These are phyloP conservation scores for Capronia epimyces DNA, from an alignment of 2,329 filamentous ascomycete species.

Conservation along the genomic window DNA sequence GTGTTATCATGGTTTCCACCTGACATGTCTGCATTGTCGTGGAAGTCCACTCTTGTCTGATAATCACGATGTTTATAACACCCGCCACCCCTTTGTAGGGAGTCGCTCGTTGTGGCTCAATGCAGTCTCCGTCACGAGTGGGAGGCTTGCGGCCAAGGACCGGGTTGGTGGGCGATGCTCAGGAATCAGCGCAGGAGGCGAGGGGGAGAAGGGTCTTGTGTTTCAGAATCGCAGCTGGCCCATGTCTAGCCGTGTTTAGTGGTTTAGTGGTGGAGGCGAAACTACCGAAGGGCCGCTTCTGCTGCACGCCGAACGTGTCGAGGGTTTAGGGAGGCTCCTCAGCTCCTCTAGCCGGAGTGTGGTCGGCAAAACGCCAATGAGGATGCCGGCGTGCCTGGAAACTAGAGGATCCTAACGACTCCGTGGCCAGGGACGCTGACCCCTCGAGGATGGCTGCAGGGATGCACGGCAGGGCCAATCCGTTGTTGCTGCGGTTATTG, in stretches of 20 bases:
- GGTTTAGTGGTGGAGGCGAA: slow-evolving; percentile 6
- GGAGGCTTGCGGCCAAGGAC: neutral
- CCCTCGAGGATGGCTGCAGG: neutral
- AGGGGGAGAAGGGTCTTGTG: slow-evolving; percentile 8
- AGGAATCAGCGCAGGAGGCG: slow-evolving; percentile 12
- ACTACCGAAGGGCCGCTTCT: slow-evolving; percentile 2
- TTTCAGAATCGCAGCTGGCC: slow-evolving; percentile 17
- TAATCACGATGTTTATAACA: no score
- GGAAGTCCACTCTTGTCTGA: neutral
- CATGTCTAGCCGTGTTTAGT: slow-evolving; percentile 6
- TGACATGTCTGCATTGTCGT: neutral
- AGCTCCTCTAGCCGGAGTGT: neutral
- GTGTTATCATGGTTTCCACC: neutral
- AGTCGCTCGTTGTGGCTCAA: neutral
- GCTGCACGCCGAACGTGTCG: slow-evolving; percentile 14
- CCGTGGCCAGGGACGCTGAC: neutral
- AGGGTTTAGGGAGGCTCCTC: no score
- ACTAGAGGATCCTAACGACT: neutral
- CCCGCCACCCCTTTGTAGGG: no score
- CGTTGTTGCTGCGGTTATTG: neutral
- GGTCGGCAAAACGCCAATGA: slow-evolving; percentile 9
- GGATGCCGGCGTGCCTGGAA: slow-evolving; percentile 2
- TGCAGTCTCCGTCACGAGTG: neutral
- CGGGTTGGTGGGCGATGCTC: neutral
- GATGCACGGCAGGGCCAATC: slow-evolving; percentile 3